Conservation (phyloP, 2,329 filamentous ascomycete genomes). For the Colletotrichum melonis region DNA sequence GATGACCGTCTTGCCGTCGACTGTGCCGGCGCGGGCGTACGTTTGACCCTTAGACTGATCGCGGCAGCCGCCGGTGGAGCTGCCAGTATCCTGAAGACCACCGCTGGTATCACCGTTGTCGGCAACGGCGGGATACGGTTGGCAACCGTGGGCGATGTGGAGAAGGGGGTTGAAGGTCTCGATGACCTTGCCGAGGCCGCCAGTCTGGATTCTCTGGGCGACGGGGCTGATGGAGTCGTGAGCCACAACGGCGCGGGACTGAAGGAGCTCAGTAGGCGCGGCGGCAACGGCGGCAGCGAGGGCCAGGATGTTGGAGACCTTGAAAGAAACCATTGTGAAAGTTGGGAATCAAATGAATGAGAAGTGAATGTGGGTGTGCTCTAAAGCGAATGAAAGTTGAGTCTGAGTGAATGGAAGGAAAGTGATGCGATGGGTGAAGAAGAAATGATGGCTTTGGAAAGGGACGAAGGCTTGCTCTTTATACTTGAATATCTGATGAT, state of each 20-base stretch:
- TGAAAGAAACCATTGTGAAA: slow-evolving; percentile 29
- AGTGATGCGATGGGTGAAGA: slow-evolving; percentile 2
- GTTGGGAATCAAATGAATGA: background rate
- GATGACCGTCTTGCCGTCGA: slow-evolving; percentile 46
- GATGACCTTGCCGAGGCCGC: slow-evolving; percentile 34
- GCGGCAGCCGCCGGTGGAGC: slow-evolving; percentile 44
- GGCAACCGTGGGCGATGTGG: slow-evolving; percentile 41
- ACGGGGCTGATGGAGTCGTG: slow-evolving; percentile 19
- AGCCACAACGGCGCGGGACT: slow-evolving; percentile 8
- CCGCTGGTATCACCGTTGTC: slow-evolving; percentile 39
- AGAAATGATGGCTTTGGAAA: background rate
- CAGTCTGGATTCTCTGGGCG: slow-evolving; percentile 14
- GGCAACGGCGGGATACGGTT: slow-evolving; percentile 37
- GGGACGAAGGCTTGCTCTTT: background rate
- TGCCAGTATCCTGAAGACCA: slow-evolving; percentile 48
- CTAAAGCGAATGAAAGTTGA: background rate
- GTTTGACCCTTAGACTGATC: slow-evolving; percentile 48
- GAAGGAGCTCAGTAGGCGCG: slow-evolving; percentile 7
- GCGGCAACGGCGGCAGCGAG: slow-evolving; percentile 17
- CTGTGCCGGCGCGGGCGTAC: slow-evolving; percentile 47
- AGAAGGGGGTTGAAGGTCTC: slow-evolving; percentile 37
- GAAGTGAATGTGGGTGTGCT: slow-evolving; percentile 2
- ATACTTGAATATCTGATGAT: background rate
- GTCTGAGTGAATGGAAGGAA: slow-evolving; percentile 4
- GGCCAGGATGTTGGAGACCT: slow-evolving; percentile 15